Evolutionary conservation across 148 eudicot species (phyloP), one percentile per base, ranked within the genome.

Genomic region (Chenopodium berlandieri): DNA sequence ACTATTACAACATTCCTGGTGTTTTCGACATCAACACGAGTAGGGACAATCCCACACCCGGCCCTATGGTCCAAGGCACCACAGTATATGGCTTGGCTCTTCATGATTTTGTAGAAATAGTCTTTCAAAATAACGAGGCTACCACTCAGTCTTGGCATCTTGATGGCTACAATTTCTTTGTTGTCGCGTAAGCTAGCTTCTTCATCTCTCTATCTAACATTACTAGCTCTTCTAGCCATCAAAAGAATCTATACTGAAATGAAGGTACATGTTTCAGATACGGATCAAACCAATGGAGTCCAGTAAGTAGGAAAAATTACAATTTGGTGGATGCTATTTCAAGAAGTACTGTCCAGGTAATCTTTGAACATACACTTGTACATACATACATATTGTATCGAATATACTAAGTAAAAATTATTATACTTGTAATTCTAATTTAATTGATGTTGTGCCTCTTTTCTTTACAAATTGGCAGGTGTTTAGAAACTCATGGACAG

Each of bases 51-150:
- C 89, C 93, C 7, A 82, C 91, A 72, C 72, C 85, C 7, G 88
- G 85, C 31, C 81, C 84, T 72, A 75, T 87, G 62, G 69, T 74
- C 46, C 85, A 81, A 62, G 97, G 93, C 54, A 89, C 93, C 30
- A 79, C 93, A 10, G 94, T 94, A 11, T 20, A 85, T 14, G 86
- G 67, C 67, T 65, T 83, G 27, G 58, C 82, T 27, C 89, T 93
- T 64, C 98, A 94, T 65, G 97, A 94, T 80, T 93, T 70, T 60
- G 83, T 78, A 7, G 98, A 94, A 84, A 86, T 94, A 34, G 48
- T 94, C 80, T 93, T 93, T 88, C 98, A 94, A 78, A 94, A 94
- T 85, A 86, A 88, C 30, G 98, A 93, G 76, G 88, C 82, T 10
- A 78, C 89, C 13, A 75, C 92, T 8, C 97, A 92, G 74, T 84